These are phyloP conservation scores for Trichoderma hamatum DNA, from an alignment of 2,329 filamentous ascomycete species.

Conservation along the genomic window DNA sequence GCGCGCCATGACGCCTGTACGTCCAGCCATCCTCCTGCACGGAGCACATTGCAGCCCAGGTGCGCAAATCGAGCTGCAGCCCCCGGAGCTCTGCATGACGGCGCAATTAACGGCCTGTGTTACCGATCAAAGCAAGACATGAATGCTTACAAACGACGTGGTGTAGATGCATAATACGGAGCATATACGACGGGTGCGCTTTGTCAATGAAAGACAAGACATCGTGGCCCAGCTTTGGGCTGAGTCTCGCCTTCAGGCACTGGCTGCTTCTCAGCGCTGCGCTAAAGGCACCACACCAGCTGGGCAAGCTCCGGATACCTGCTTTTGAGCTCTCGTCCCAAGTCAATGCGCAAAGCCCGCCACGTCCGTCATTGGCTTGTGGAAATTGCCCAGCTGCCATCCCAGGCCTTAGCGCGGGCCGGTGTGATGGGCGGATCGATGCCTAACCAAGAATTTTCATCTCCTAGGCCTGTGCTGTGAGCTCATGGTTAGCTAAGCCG, in stretches of 20 bases:
- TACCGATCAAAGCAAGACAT: not conserved
- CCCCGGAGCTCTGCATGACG: constrained; percentile 17
- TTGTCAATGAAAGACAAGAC: not conserved
- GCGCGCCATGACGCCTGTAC: not conserved
- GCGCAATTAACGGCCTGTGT: constrained; percentile 4
- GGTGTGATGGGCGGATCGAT: constrained; percentile 3
- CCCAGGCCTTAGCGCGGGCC: not conserved
- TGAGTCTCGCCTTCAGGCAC: not conserved
- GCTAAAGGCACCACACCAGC: no score
- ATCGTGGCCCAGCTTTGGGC: not conserved
- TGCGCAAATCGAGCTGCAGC: constrained; percentile 14
- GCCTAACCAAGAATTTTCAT: constrained; percentile 15
- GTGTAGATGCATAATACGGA: not conserved
- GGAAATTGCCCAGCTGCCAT: constrained; percentile 21
- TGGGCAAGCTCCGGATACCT: not conserved
- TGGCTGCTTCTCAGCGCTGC: not conserved
- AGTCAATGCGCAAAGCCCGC: not conserved
- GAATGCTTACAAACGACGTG: not conserved
- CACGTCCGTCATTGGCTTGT: constrained; percentile 13
- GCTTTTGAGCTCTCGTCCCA: not conserved
- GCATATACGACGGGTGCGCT: not conserved
- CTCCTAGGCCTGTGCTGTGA: not conserved
- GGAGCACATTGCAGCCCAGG: constrained; percentile 7
- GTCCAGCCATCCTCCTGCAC: not conserved
- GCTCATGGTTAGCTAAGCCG: constrained; percentile 16